phyloP scores from a whole-genome alignment of 2,329 filamentous ascomycete species.

The Dactylonectria macrodidyma region DNA sequence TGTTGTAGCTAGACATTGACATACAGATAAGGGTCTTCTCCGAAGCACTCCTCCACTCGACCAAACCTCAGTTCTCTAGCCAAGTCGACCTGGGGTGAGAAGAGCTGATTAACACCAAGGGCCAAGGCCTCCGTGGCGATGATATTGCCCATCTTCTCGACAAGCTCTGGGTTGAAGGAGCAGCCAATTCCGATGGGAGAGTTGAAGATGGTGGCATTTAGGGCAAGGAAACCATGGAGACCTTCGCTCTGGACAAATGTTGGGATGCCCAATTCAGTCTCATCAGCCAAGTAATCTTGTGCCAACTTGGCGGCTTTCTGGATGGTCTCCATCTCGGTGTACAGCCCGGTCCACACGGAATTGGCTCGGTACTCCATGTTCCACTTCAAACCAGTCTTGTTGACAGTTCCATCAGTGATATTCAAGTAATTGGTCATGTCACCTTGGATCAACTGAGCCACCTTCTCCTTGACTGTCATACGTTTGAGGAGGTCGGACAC shows the following conservation, averaged over 20 bases:
- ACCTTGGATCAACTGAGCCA: slow-evolving; percentile 77
- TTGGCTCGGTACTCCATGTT: slow-evolving; percentile 78
- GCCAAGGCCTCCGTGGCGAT: slow-evolving; percentile 77
- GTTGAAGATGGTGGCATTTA: slow-evolving; percentile 85
- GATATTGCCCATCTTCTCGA: slow-evolving; percentile 76
- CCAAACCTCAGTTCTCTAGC: slow-evolving; percentile 81
- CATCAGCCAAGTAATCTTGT: slow-evolving; percentile 77
- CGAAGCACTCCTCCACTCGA: slow-evolving; percentile 81
- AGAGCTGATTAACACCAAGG: slow-evolving; percentile 80
- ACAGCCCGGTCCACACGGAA: slow-evolving; percentile 80
- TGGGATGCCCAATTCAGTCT: slow-evolving; percentile 71
- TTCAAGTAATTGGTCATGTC: slow-evolving; percentile 84
- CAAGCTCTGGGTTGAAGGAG: slow-evolving; percentile 76
- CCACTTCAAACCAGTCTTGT: slow-evolving; percentile 75
- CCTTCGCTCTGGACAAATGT: slow-evolving; percentile 82
- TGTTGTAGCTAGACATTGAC: slow-evolving; percentile 19
- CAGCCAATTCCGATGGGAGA: slow-evolving; percentile 81
- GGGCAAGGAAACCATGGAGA: slow-evolving; percentile 80
- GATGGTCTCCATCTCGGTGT: slow-evolving; percentile 75
- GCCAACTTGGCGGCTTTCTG: slow-evolving; percentile 73
- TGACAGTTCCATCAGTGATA: slow-evolving; percentile 76
- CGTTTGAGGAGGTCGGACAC: slow-evolving; percentile 77
- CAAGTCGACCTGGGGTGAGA: slow-evolving; percentile 79
- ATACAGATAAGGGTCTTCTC: slow-evolving; percentile 76
- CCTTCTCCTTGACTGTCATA: slow-evolving; percentile 84